Evolutionary conservation across 2,329 filamentous ascomycete genomes (phyloP).

Genomic region (Knoxdaviesia capensis): DNA sequence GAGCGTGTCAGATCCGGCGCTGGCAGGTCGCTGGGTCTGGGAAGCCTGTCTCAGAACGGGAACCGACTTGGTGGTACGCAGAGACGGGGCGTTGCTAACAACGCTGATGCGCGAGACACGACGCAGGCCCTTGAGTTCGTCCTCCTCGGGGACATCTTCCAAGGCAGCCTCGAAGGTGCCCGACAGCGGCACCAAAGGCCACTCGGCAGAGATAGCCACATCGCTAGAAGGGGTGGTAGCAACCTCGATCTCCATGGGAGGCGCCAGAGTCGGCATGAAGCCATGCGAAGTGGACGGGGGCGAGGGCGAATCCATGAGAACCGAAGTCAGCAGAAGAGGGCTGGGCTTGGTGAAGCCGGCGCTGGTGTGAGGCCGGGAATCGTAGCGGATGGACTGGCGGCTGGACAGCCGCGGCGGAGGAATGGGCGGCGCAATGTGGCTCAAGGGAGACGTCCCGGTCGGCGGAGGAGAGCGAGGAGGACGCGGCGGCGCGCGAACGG

Average conservation of each 20-base stretch:
- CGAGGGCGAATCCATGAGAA: constrained; percentile 13
- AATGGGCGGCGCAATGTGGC: constrained; percentile 15
- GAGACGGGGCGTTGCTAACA: constrained; percentile 26
- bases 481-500: constrained; percentile 25
- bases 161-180: constrained; percentile 15
- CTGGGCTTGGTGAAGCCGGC: too few relatives aligned
- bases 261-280: too few relatives aligned
- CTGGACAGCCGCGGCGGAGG: constrained; percentile 35
- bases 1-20: constrained; percentile 31
- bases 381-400: constrained; percentile 24
- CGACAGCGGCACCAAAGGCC: too few relatives aligned
- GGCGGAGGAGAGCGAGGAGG: constrained; percentile 20
- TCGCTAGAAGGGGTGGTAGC: too few relatives aligned
- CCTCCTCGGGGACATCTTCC: constrained; percentile 39
- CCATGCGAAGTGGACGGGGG: constrained; percentile 7
- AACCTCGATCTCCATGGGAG: too few relatives aligned
- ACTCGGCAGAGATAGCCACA: too few relatives aligned
- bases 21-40: constrained; percentile 19
- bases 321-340: constrained; percentile 18
- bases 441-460: constrained; percentile 12
- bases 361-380: constrained; percentile 4
- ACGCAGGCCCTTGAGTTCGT: constrained; percentile 21
- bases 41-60: constrained; percentile 29
- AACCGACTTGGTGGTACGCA: constrained; percentile 34
- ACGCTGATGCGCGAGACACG: constrained; percentile 19